Evolutionary conservation across 495 filamentous ascomycete species (phyloP).

Genomic region (Podospora didyma): DNA sequence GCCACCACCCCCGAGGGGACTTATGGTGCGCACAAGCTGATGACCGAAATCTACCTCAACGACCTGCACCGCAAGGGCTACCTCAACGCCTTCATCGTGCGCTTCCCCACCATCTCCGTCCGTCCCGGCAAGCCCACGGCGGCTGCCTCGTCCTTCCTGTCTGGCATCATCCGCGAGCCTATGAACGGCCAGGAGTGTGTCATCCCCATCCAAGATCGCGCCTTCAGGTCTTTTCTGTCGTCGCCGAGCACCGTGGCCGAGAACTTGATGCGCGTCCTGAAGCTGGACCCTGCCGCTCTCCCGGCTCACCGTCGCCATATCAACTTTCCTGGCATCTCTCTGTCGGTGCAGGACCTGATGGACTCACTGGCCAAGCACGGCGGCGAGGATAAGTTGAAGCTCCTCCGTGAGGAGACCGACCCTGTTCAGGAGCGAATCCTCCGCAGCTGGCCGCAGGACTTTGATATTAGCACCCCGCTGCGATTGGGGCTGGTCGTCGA

Average conservation of each 20-base stretch:
- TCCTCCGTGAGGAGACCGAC: conserved; percentile 65
- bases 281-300: conserved; percentile 51
- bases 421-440: conserved; percentile 64
- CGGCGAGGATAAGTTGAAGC: conserved; percentile 60
- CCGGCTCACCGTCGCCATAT: conserved; percentile 56
- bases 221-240: conserved; percentile 63
- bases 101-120: conserved; percentile 73
- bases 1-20: conserved; percentile 63
- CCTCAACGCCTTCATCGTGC: conserved; percentile 61
- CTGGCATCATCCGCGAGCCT: conserved; percentile 57
- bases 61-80: conserved; percentile 70
- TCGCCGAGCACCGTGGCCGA: conserved; percentile 62
- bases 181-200: conserved; percentile 60
- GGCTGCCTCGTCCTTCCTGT: conserved; percentile 72
- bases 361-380: conserved; percentile 67
- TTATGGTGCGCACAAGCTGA: conserved; percentile 78
- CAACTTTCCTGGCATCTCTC: conserved; percentile 70
- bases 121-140: conserved; percentile 69
- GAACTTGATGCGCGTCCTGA: conserved; percentile 64
- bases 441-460: conserved; percentile 67
- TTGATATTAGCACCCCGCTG: conserved; percentile 57
- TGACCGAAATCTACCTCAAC: conserved; percentile 69
- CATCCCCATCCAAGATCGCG: conserved; percentile 54
- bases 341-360: conserved; percentile 70
- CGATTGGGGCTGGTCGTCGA: conserved; percentile 59